These are phyloP conservation scores for Fusarium sp. DNA, from an alignment of 2,329 filamentous ascomycete genomes.

Conservation along the genomic window DNA sequence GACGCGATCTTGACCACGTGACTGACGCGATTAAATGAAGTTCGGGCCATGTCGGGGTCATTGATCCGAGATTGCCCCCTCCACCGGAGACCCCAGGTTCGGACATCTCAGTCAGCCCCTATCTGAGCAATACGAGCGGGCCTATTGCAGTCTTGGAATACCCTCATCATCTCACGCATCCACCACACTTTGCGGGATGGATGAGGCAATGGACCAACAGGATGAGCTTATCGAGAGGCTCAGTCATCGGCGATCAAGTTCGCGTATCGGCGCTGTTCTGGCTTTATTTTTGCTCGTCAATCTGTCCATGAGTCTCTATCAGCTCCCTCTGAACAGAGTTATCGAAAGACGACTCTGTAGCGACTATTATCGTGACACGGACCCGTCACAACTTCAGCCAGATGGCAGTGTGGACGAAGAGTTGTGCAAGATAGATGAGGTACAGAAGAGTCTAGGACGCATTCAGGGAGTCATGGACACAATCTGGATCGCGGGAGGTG, in stretches of 20 bases:
- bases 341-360: slow-evolving; percentile 65
- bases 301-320: slow-evolving; percentile 64
- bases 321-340: slow-evolving; percentile 63
- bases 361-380: slow-evolving; percentile 62
- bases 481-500: slow-evolving; percentile 65
- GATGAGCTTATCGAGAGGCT: background rate
- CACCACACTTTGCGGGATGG: too few species aligned
- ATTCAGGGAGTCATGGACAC: slow-evolving; percentile 68
- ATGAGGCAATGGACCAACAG: too few species aligned
- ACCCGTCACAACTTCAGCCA: slow-evolving; percentile 50
- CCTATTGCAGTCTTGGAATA: too few species aligned
- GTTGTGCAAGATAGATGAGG: slow-evolving; percentile 67
- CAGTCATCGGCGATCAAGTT: background rate
- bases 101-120: too few species aligned
- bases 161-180: too few species aligned
- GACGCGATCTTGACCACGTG: too few species aligned
- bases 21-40: too few species aligned
- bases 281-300: slow-evolving; percentile 62
- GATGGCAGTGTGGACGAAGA: slow-evolving; percentile 64
- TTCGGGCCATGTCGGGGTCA: too few species aligned
- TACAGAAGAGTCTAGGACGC: slow-evolving; percentile 68
- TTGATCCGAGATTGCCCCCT: too few species aligned
- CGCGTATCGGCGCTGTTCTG: slow-evolving; percentile 50
- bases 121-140: too few species aligned
- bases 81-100: too few species aligned